Evolutionary conservation across 1,139 yeast species (phyloP).

Genomic region (Lodderomyces orthopsilosis): DNA sequence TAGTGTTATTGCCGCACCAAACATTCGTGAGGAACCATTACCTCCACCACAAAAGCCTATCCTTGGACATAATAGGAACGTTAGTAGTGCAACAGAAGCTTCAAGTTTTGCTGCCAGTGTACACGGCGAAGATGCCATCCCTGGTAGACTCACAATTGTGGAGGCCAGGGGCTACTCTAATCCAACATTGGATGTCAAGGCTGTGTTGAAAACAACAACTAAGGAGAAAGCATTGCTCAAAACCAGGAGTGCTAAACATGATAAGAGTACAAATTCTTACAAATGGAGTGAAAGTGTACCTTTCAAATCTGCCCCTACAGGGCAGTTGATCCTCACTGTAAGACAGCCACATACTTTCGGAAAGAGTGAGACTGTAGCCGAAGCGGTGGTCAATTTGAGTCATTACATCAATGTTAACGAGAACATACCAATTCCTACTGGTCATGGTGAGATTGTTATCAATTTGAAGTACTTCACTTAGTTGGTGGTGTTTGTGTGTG

Average conservation of each 20-base stretch:
- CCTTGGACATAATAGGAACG: constrained; percentile 25
- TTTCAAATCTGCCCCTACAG: constrained; percentile 64
- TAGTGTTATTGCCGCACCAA: constrained; percentile 28
- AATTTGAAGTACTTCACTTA: constrained; percentile 25
- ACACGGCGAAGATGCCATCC: constrained; percentile 38
- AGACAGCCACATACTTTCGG: constrained; percentile 75
- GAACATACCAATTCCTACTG: constrained; percentile 25
- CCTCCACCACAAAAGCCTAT: constrained; percentile 38
- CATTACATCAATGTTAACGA: constrained; percentile 36
- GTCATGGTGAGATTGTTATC: constrained; percentile 30
- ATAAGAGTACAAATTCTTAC: constrained; percentile 41
- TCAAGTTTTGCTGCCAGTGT: constrained; percentile 39
- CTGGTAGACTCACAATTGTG: constrained; percentile 55
- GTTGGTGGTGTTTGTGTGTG: neutral
- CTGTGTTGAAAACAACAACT: constrained; percentile 47
- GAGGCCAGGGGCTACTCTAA: constrained; percentile 35
- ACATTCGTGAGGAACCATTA: constrained; percentile 32
- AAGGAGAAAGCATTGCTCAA: constrained; percentile 61
- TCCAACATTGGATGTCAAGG: constrained; percentile 47
- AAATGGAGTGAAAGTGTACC: constrained; percentile 65
- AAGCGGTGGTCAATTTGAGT: constrained; percentile 41
- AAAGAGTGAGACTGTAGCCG: constrained; percentile 63
- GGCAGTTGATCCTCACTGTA: constrained; percentile 56
- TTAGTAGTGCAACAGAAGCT: constrained; percentile 26
- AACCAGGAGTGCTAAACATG: constrained; percentile 58